These are phyloP conservation scores for Termitomyces sp. DNA, from an alignment of 768 basidiomycete genomes.

Conservation along the genomic window DNA sequence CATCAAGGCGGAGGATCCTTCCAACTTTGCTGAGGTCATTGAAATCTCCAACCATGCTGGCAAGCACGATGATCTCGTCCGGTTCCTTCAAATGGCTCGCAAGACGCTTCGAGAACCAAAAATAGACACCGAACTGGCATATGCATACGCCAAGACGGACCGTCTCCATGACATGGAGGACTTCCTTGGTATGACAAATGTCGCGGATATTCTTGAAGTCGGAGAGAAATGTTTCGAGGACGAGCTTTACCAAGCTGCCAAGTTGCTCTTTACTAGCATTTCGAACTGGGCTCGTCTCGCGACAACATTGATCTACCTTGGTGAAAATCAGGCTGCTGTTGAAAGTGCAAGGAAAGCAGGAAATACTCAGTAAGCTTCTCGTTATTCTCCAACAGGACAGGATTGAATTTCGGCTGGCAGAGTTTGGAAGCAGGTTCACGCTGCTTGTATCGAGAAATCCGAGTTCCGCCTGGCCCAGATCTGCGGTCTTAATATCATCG, in stretches of 20 bases:
- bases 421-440: conserved; percentile 99
- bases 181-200: conserved; percentile 97
- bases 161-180: conserved; percentile 99
- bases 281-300: conserved; percentile 99
- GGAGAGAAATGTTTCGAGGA: conserved; percentile 99
- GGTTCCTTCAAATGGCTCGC: conserved; percentile 98
- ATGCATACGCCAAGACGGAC: conserved; percentile 97
- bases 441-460: conserved; percentile 95
- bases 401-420: conserved; percentile 32
- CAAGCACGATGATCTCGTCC: conserved; percentile 89
- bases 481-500: conserved; percentile 96
- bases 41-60: conserved; percentile 94
- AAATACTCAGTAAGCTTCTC: conserved; percentile 83
- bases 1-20: conserved; percentile 94
- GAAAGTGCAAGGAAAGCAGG: conserved; percentile 99
- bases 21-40: conserved; percentile 92
- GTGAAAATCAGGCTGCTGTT: conserved; percentile 96
- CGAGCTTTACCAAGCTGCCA: conserved; percentile 95
- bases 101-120: conserved; percentile 95
- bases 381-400: neutral
- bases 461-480: conserved; percentile 99
- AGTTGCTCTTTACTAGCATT: conserved; percentile 92
- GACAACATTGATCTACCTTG: conserved; percentile 96
- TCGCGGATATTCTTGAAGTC: conserved; percentile 93
- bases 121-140: conserved; percentile 97